These are phyloP conservation scores for Farysia itapuensis DNA, from an alignment of 1,284 basidiomycete species.

Conservation along the genomic window DNA sequence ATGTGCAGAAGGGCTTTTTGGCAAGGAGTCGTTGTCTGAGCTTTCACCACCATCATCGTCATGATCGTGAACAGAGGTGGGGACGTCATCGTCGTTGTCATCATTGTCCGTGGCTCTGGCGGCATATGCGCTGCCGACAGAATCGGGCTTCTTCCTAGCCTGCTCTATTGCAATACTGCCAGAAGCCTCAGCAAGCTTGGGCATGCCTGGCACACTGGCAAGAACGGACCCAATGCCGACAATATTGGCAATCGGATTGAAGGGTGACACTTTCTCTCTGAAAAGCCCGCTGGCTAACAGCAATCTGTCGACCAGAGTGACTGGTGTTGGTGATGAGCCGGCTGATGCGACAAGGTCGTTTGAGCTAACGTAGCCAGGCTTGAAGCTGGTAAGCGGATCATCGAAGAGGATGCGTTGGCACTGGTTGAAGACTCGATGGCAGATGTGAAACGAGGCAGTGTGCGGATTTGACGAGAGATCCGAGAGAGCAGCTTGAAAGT, in stretches of 20 bases:
- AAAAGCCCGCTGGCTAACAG: slow-evolving; percentile 53
- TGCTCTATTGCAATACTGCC: slow-evolving; percentile 88
- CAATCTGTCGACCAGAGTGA: slow-evolving; percentile 7
- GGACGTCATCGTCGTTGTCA: slow-evolving; percentile 58
- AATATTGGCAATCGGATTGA: slow-evolving; percentile 67
- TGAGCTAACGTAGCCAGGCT: slow-evolving; percentile 16
- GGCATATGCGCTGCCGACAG: slow-evolving; percentile 21
- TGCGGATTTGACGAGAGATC: slow-evolving; percentile 62
- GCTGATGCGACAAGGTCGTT: background rate
- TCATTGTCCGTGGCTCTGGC: slow-evolving; percentile 59
- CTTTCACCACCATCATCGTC: slow-evolving; percentile 26
- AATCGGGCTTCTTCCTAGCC: slow-evolving; percentile 65
- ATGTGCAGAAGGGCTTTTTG: background rate
- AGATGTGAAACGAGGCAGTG: slow-evolving; percentile 82
- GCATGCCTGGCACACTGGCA: slow-evolving; percentile 77
- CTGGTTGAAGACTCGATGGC: slow-evolving; percentile 85
- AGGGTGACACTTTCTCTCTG: slow-evolving; percentile 36
- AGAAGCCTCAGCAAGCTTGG: slow-evolving; percentile 70
- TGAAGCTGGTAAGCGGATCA: slow-evolving; percentile 64
- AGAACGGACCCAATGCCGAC: slow-evolving; percentile 83
- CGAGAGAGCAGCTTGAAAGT: slow-evolving; percentile 55
- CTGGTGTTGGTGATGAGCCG: background rate
- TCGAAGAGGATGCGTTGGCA: slow-evolving; percentile 97
- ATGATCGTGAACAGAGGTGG: background rate
- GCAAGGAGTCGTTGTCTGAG: slow-evolving; percentile 26